These are phyloP conservation scores for Nemania sp. DNA, from an alignment of 2,329 filamentous ascomycete species.

Conservation along the genomic window DNA sequence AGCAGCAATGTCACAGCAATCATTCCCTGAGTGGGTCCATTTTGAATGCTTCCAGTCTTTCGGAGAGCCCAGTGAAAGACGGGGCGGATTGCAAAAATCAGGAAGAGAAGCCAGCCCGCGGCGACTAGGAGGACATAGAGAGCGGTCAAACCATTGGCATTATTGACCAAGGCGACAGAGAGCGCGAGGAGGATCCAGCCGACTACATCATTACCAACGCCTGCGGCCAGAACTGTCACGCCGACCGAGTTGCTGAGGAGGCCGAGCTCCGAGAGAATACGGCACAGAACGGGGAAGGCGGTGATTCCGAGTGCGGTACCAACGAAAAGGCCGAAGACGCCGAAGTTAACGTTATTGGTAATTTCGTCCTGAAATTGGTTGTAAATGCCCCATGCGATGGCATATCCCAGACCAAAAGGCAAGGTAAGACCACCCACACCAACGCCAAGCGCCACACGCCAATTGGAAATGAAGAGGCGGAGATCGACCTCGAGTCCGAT, in stretches of 20 bases:
- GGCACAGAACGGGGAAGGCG: constrained; percentile 86
- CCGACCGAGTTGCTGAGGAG: constrained; percentile 81
- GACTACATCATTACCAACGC: constrained; percentile 88
- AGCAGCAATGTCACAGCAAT: constrained; percentile 82
- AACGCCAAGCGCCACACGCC: constrained; percentile 70
- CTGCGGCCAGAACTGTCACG: constrained; percentile 87
- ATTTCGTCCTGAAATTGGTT: constrained; percentile 58
- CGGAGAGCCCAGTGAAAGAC: constrained; percentile 74
- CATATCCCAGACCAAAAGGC: constrained; percentile 72
- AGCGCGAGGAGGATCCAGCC: constrained; percentile 92
- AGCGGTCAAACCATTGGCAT: constrained; percentile 77
- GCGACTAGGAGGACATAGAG: constrained; percentile 81
- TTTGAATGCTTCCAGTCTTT: constrained; percentile 76
- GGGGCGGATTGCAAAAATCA: constrained; percentile 73
- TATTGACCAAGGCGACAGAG: constrained; percentile 91
- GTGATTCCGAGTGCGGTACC: constrained; percentile 94
- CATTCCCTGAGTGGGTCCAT: constrained; percentile 84
- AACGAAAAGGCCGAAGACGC: constrained; percentile 69
- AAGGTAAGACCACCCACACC: constrained; percentile 70
- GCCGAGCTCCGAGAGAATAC: constrained; percentile 89
- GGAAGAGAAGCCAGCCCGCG: constrained; percentile 74
- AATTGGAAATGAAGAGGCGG: constrained; percentile 68
- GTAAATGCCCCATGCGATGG: constrained; percentile 72
- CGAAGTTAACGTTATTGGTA: constrained; percentile 41
- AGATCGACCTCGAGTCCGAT: constrained; percentile 77